Base-by-base conservation (phyloP, 169 alveolate genomes). In the Plasmodium vivax region DNA sequence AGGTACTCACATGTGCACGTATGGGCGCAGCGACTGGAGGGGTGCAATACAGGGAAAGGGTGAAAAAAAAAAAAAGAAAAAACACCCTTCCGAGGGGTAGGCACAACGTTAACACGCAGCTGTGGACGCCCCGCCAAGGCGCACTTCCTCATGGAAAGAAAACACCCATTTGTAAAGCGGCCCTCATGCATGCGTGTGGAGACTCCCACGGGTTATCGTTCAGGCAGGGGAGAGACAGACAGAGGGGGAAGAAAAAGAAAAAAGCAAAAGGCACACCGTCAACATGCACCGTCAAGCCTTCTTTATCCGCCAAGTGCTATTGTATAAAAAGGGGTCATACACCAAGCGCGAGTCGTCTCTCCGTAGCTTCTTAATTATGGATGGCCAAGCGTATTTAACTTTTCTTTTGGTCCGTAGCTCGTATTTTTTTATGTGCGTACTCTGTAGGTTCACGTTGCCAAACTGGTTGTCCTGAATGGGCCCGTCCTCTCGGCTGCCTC, bases 301-400 rank as follows among this genome's bases (percentile, higher is more conserved):
- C 62, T 81, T 90, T 80, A 90, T 90, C 36, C 72, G 71, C 94
- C 94, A 90, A 3, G 91, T 90, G 2, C 73, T 90, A 68, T 90
- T 90, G 27, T 90, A 90, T 32, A 62, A 58, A 81, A 90, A 90
- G 14, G 94, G 94, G 45, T 90, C 94, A 45, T 80, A 90, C 43
- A 90, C 83, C 36, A 43, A 81, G 34, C 94, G 32, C 38, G 91
- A 79, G 19, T 88, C 83, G 73, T 90, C 94, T 58, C 94, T 51
- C 80, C 94, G 30, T 81, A 90, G 83, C 58, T 90, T 90, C 54
- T 81, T 90, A 80, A 80, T 43, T 80, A 90, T 47, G n/a, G 94
- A 38, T 0, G 94, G 94, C 54, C 82, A 81, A 27, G 72, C 83
- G 62, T 90, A 90, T 30, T 36, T 90, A 41, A 90, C 83, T 81